phyloP scores from a whole-genome alignment of 768 basidiomycete genomes.

The Rhizopogon sp. region DNA sequence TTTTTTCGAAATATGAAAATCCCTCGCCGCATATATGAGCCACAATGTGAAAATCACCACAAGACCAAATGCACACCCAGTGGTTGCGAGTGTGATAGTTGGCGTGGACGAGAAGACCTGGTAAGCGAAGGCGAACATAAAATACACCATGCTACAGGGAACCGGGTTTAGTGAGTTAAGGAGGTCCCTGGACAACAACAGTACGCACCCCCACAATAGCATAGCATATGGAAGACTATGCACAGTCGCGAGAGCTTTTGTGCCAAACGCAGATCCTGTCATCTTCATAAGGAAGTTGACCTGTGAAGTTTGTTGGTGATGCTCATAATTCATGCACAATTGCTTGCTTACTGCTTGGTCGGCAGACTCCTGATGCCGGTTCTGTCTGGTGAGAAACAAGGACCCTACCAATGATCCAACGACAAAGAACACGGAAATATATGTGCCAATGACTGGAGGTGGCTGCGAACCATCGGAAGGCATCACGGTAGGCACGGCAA shows the following conservation, averaged over 20 bases:
- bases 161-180: neutral
- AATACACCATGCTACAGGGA: conserved; percentile 18
- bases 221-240: conserved; percentile 29
- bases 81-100: conserved; percentile 7
- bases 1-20: neutral
- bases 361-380: conserved; percentile 20
- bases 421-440: conserved; percentile 31
- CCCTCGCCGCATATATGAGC: neutral
- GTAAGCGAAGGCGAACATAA: conserved; percentile 18
- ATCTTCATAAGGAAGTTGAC: conserved; percentile 1
- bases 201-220: conserved; percentile 20
- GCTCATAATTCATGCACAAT: neutral
- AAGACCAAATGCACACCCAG: conserved; percentile 12
- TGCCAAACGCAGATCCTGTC: conserved; percentile 2
- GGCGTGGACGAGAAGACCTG: conserved; percentile 18
- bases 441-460: conserved; percentile 15
- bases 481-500: conserved; percentile 42
- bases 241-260: conserved; percentile 24
- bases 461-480: no score
- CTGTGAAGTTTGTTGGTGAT: neutral
- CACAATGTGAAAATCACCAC: conserved; percentile 18
- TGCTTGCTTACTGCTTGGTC: conserved; percentile 23
- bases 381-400: conserved; percentile 31
- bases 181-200: neutral
- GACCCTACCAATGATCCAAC: conserved; percentile 30